Base-by-base conservation (phyloP, 345 rosid genomes). In the Aegle marmelos region DNA sequence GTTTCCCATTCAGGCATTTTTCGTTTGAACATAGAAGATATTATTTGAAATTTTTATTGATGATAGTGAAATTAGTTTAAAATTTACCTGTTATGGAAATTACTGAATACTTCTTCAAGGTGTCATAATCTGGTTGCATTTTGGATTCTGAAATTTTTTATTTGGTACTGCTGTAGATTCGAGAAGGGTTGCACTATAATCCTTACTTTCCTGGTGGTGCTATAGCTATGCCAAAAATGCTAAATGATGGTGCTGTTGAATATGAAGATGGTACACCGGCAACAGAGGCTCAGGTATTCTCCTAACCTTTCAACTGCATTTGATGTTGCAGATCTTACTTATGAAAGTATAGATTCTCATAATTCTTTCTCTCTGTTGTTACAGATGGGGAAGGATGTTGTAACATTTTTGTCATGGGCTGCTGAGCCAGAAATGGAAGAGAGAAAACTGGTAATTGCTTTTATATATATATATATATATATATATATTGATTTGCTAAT, bases 361-460 rank as follows among this genome's bases (percentile, higher is more conserved):
- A 22, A 27, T 74, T 1, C 2, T 56, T 16, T 30, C 31, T 22
- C 16, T 5, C 24, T 61, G 45, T 71, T 28, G 13, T 14, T 65
- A 76, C 81, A 83, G 85, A 81, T 83, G 86, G 86, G 85, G 62
- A 86, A 86, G 72, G 88, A 86, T 74, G 82, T 86, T 3, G 86
- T 83, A 13, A 14, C 85, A 25, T 86, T 86, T 68, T 77, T 86
- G 45, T 9, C 86, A 16, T 86, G 88, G 88, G 85, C 88, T 9
- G 88, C 88, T n/a, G 86, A 86, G 36, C 86, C 86, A 16, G 86
- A 86, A 70, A 86, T 83, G 86, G 85, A 86, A 79, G 86, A 83
- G 75, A 79, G 89, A 65, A 86, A 86, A 75, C 65, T 86, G 86
- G 86, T 86, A 86, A 70, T 21, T 39, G 31, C 36, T 39, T 50